A percentile compares a stretch with the other conserved stretches of the same genome.
These are phyloP conservation scores for Colletotrichum orchidophilum DNA, from an alignment of 2,329 filamentous ascomycete genomes.

Conservation along the genomic window DNA sequence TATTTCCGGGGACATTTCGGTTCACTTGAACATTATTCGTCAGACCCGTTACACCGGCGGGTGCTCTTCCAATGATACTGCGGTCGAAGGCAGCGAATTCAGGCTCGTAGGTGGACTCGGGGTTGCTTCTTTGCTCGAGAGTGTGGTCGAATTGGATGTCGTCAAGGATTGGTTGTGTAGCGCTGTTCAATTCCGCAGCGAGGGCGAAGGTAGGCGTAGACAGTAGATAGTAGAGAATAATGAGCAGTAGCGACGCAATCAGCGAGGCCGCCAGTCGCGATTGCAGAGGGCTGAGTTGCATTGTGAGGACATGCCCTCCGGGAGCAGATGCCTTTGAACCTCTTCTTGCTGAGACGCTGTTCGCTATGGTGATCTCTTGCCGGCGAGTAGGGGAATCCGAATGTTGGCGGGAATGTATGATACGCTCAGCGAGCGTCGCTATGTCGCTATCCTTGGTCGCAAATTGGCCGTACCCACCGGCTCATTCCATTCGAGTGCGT, in stretches of 20 bases:
- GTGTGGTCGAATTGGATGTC: slow-evolving; percentile 35
- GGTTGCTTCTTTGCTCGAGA: slow-evolving; percentile 34
- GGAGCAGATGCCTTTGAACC: slow-evolving; percentile 39
- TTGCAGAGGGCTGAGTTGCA: slow-evolving; percentile 75
- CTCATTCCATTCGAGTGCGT: slow-evolving; percentile 21
- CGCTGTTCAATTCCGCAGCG: slow-evolving; percentile 61
- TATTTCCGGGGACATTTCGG: slow-evolving; percentile 70
- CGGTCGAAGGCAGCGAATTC: slow-evolving; percentile 70
- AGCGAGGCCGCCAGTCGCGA: slow-evolving; percentile 76
- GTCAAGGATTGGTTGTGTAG: slow-evolving; percentile 37
- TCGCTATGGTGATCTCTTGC: not conserved
- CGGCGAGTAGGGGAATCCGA: not conserved
- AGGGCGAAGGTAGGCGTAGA: slow-evolving; percentile 68
- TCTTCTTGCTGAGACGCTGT: not conserved
- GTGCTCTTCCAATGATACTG: slow-evolving; percentile 70
- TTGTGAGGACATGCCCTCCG: slow-evolving; percentile 55
- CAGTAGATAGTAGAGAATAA: slow-evolving; percentile 69
- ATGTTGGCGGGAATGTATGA: not conserved
- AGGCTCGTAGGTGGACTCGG: slow-evolving; percentile 60
- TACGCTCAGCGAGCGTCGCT: slow-evolving; percentile 7
- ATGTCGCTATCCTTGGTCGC: slow-evolving; percentile 8
- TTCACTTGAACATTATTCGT: slow-evolving; percentile 71
- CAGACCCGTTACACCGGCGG: slow-evolving; percentile 58
- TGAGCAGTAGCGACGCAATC: slow-evolving; percentile 66
- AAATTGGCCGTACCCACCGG: slow-evolving; percentile 13